Percentiles rank a stretch among this genome's conserved stretches.
These are phyloP conservation scores for Citropsis articulata DNA, from an alignment of 345 rosid genomes.

Conservation along the genomic window DNA sequence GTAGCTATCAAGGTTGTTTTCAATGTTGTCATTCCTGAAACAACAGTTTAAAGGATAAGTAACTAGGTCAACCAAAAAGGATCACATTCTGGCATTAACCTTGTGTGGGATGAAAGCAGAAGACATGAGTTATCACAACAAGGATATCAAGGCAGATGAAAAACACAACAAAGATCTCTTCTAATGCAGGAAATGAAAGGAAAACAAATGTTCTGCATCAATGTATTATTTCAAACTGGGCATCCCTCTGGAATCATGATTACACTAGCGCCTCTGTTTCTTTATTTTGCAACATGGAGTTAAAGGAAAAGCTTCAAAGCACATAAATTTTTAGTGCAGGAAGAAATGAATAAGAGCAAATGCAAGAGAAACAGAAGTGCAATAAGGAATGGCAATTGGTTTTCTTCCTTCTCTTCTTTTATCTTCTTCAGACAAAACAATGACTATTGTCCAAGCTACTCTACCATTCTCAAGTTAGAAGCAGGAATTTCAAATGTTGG, in stretches of 20 bases:
- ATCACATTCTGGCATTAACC: not conserved
- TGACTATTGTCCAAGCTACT: no score
- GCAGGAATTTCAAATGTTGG: not conserved
- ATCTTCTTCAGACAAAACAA: no score
- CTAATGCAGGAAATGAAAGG: not conserved
- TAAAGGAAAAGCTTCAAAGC: not conserved
- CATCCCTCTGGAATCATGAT: not conserved
- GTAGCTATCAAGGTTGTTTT: constrained; percentile 57
- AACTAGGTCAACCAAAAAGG: not conserved
- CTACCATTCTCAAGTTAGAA: not conserved
- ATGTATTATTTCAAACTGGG: not conserved
- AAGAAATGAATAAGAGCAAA: not conserved
- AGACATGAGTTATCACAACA: not conserved
- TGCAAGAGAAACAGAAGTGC: not conserved
- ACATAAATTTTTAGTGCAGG: not conserved
- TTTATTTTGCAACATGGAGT: not conserved
- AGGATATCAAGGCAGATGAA: not conserved
- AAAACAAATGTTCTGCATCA: not conserved
- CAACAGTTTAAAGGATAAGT: constrained; percentile 8
- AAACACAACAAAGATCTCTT: not conserved
- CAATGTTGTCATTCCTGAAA: constrained; percentile 72
- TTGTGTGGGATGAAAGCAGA: not conserved
- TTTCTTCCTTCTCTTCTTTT: not conserved
- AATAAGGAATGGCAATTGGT: not conserved
- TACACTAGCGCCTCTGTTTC: not conserved